Evolutionary conservation across 164 flowering plant genomes (phyloP).

Genomic region (Brasenia schreberi): DNA sequence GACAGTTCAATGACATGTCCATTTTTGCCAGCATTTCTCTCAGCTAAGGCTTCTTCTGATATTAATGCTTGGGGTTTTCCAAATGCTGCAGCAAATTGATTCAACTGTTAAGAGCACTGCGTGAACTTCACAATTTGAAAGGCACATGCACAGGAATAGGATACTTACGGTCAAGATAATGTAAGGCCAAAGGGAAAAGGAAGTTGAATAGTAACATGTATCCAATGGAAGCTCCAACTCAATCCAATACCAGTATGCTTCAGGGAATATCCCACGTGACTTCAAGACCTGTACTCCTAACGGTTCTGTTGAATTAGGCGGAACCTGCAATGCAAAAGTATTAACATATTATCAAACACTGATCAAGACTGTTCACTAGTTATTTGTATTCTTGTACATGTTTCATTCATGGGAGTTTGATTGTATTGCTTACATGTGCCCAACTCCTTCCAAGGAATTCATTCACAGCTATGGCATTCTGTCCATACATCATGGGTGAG

Average conservation of each 20-base stretch:
- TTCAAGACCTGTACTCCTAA: constrained; percentile 9
- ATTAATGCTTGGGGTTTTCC: constrained; percentile 6
- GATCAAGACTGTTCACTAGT: too few species aligned
- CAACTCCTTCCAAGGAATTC: constrained; percentile 12
- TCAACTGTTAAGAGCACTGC: background rate
- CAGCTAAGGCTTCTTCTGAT: constrained; percentile 9
- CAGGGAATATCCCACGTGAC: constrained; percentile 13
- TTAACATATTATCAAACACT: background rate
- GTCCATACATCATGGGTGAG: constrained; percentile 13
- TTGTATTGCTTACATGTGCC: constrained; percentile 6
- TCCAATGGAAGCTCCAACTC: constrained; percentile 13
- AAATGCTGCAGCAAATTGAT: constrained; percentile 5
- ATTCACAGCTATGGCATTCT: constrained; percentile 10
- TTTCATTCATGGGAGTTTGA: too few species aligned
- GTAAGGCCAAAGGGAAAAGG: constrained; percentile 7
- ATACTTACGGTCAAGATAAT: constrained; percentile 15
- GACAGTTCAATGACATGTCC: constrained; percentile 3
- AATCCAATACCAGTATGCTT: constrained; percentile 17
- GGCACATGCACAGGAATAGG: background rate
- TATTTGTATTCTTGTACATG: too few species aligned
- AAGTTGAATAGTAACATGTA: constrained; percentile 11
- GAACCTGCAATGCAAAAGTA: constrained; percentile 2
- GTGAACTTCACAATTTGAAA: background rate
- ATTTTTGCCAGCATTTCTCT: constrained; percentile 7
- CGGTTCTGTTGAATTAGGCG: constrained; percentile 4